Percentiles rank a stretch among this genome's conserved stretches.
phyloP scores from a whole-genome alignment of 2,329 filamentous ascomycete genomes.

The Cladosporium sp. region DNA sequence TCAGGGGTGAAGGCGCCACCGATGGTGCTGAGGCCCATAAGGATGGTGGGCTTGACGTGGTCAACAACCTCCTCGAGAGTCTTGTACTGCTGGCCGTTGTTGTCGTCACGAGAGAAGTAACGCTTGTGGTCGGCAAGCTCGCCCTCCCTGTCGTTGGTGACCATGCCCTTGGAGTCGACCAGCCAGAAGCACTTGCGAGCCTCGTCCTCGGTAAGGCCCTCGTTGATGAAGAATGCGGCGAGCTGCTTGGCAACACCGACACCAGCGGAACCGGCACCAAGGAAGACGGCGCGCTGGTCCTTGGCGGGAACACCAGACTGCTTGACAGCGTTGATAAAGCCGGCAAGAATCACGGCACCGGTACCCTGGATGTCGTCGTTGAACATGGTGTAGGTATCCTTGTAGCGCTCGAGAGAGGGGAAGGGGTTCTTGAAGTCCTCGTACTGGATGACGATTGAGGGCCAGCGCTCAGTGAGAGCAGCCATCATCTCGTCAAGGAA shows the following conservation, averaged over 20 bases:
- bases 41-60: conserved; percentile 88
- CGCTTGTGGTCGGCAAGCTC: conserved; percentile 81
- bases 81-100: conserved; percentile 63
- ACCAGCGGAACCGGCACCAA: conserved; percentile 91
- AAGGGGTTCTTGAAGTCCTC: conserved; percentile 99
- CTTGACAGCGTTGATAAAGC: conserved; percentile 73
- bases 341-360: conserved; percentile 87
- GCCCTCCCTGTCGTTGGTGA: conserved; percentile 89
- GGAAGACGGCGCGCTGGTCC: conserved; percentile 92
- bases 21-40: conserved; percentile 91
- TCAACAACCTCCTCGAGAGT: conserved; percentile 87
- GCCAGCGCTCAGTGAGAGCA: conserved; percentile 74
- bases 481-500: conserved; percentile 98
- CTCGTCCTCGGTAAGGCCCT: conserved; percentile 81
- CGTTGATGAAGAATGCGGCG: conserved; percentile 91
- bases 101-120: conserved; percentile 63
- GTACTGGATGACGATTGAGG: conserved; percentile 79
- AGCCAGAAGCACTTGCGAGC: conserved; percentile 94
- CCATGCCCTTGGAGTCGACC: conserved; percentile 84
- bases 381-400: conserved; percentile 87
- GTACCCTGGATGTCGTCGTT: conserved; percentile 99
- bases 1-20: conserved; percentile 90
- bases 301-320: conserved; percentile 78
- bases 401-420: conserved; percentile 85
- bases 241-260: conserved; percentile 98